These are phyloP conservation scores for Rhodotorula sp. DNA, from an alignment of 1,284 basidiomycete genomes.

Conservation along the genomic window DNA sequence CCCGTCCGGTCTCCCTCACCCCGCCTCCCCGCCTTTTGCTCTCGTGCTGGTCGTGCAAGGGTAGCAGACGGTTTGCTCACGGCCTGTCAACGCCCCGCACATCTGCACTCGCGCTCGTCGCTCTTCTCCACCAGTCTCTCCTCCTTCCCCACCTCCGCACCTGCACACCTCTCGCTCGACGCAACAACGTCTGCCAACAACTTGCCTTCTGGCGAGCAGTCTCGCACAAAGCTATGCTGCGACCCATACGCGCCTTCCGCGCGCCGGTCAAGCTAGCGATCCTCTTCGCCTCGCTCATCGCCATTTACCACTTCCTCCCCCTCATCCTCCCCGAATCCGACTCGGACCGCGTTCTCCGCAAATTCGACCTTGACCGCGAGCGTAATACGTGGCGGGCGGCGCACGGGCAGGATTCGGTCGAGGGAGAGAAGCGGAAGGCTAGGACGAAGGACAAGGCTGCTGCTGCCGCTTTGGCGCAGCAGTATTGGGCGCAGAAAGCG, in stretches of 20 bases:
- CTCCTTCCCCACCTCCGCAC: too few species aligned
- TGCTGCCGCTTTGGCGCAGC: background rate
- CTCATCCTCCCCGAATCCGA: background rate
- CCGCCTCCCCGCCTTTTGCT: too few species aligned
- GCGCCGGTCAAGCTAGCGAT: slow-evolving; percentile 10
- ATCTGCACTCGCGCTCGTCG: too few species aligned
- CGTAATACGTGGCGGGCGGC: background rate
- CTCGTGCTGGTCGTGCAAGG: too few species aligned
- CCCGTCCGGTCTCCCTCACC: too few species aligned
- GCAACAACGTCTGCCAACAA: too few species aligned
- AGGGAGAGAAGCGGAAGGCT: background rate
- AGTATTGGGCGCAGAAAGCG: too few species aligned
- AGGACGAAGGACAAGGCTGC: background rate
- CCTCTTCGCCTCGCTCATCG: background rate
- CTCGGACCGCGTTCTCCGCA: background rate
- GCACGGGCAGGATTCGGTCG: background rate
- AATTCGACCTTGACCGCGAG: background rate
- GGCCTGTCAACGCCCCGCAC: too few species aligned
- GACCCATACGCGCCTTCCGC: slow-evolving; percentile 10
- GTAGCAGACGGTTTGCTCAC: too few species aligned
- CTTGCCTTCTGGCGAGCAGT: too few species aligned
- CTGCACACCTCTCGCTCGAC: too few species aligned
- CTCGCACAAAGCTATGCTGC: background rate
- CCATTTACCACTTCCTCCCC: background rate
- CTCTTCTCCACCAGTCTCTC: too few species aligned